Percentiles rank a stretch among this genome's conserved stretches.
Evolutionary conservation across 1,284 basidiomycete genomes (phyloP).

Genomic region (Ceratobasidium sp.): DNA sequence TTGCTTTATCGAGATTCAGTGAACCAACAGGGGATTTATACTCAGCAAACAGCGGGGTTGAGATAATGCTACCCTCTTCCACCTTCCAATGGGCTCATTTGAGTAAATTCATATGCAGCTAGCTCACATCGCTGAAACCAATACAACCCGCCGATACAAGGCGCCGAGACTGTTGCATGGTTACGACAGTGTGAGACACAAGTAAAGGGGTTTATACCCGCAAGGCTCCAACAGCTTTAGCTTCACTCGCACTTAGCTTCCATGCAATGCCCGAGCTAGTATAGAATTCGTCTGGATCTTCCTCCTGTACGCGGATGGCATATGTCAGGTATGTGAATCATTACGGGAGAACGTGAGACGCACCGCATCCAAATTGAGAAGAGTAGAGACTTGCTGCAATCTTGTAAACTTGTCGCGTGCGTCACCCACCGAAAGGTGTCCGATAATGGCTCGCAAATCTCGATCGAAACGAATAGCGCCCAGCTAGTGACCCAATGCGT

Average conservation of each 20-base stretch:
- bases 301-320: conserved; percentile 70
- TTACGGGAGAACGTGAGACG: conserved; percentile 51
- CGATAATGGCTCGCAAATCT: conserved; percentile 84
- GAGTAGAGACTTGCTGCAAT: conserved; percentile 90
- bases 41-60: no score
- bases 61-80: no score
- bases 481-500: conserved; percentile 58
- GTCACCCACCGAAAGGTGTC: conserved; percentile 85
- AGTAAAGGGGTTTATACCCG: conserved; percentile 48
- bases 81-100: no score
- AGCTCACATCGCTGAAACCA: no score
- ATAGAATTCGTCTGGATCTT: conserved; percentile 91
- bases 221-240: conserved; percentile 70
- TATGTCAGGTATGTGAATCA: conserved; percentile 45
- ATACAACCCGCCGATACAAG: no score
- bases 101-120: no score
- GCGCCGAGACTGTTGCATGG: not conserved
- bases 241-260: conserved; percentile 81
- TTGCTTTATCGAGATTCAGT: no score
- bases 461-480: conserved; percentile 97
- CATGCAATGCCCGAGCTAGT: conserved; percentile 90
- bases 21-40: no score
- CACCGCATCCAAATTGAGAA: conserved; percentile 89
- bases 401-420: conserved; percentile 90
- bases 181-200: conserved; percentile 50